A percentile compares a stretch with the other conserved stretches of the same genome.
These are phyloP conservation scores for Phytophthora agathidicida DNA, from an alignment of 352 stramenopile genomes.

Conservation along the genomic window DNA sequence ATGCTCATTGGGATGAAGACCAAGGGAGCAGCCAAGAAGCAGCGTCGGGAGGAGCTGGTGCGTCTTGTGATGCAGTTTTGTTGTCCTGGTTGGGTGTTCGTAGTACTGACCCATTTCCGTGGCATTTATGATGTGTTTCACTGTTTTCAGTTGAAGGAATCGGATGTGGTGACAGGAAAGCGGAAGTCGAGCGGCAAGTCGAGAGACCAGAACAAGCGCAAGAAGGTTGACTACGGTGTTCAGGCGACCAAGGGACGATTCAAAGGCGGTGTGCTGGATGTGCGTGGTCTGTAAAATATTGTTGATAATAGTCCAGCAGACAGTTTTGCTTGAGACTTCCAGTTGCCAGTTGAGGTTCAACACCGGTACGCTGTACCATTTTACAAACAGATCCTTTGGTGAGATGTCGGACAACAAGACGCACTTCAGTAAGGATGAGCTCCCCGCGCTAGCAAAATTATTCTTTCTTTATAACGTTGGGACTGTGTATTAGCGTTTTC, in stretches of 20 bases:
- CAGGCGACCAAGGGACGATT: slow-evolving; percentile 79
- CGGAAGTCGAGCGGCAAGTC: slow-evolving; percentile 48
- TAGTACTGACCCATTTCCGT: background rate
- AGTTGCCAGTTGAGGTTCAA: slow-evolving; percentile 5
- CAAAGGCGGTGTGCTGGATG: slow-evolving; percentile 77
- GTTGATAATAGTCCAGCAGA: slow-evolving; percentile 13
- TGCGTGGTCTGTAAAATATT: slow-evolving; percentile 50
- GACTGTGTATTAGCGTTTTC: slow-evolving; percentile 30
- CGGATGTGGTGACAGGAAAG: slow-evolving; percentile 78
- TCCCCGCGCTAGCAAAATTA: too few relatives aligned
- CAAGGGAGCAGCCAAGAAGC: slow-evolving; percentile 52
- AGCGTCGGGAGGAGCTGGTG: slow-evolving; percentile 66
- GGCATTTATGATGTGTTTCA: background rate
- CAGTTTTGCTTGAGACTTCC: background rate
- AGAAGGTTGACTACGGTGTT: slow-evolving; percentile 76
- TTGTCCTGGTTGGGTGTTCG: too few relatives aligned
- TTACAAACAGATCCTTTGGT: slow-evolving; percentile 10
- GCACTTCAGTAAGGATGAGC: slow-evolving; percentile 17
- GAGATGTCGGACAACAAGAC: slow-evolving; percentile 19
- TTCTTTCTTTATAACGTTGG: too few relatives aligned
- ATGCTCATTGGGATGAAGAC: slow-evolving; percentile 80
- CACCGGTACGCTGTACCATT: slow-evolving; percentile 16
- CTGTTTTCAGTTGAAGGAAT: slow-evolving; percentile 59
- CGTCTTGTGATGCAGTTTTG: slow-evolving; percentile 3
- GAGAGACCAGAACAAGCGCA: slow-evolving; percentile 62